These are phyloP conservation scores for Brasilioporus rufonigricans DNA, from an alignment of 768 basidiomycete genomes.

Conservation along the genomic window DNA sequence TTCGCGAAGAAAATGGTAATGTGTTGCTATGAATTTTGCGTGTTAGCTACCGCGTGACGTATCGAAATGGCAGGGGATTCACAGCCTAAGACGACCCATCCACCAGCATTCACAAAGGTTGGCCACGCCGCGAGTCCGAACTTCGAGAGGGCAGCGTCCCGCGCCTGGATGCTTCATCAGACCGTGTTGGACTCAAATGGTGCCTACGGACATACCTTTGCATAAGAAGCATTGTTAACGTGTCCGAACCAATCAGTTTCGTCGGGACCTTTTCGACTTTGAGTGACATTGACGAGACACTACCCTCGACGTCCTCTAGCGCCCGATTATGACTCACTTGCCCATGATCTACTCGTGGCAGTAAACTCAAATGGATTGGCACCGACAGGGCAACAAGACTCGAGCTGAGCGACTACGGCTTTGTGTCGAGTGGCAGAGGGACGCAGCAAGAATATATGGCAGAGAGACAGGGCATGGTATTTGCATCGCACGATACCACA, in stretches of 20 bases:
- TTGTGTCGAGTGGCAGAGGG: constrained; percentile 10
- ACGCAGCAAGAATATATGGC: constrained; percentile 6
- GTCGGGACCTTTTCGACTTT: constrained; percentile 11
- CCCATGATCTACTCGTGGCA: constrained; percentile 6
- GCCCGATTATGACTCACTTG: constrained; percentile 9
- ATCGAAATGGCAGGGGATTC: background rate
- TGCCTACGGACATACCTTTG: constrained; percentile 5
- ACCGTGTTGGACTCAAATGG: background rate
- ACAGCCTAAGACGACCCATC: constrained; percentile 7
- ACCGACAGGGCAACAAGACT: constrained; percentile 15
- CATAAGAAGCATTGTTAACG: constrained; percentile 15
- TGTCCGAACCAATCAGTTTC: constrained; percentile 20
- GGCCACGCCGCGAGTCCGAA: constrained; percentile 8
- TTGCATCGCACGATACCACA: constrained; percentile 10
- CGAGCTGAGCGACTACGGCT: constrained; percentile 8
- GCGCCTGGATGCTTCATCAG: constrained; percentile 8
- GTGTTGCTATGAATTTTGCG: constrained; percentile 1
- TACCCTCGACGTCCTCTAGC: background rate
- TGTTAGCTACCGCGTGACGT: background rate
- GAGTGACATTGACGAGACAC: background rate
- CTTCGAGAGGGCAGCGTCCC: constrained; percentile 14
- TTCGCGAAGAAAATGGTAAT: constrained; percentile 18
- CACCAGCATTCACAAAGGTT: constrained; percentile 12
- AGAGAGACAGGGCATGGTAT: constrained; percentile 5
- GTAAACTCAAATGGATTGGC: constrained; percentile 16